Base-by-base conservation (phyloP, 306 rosid species). In the Purshia tridentata region DNA sequence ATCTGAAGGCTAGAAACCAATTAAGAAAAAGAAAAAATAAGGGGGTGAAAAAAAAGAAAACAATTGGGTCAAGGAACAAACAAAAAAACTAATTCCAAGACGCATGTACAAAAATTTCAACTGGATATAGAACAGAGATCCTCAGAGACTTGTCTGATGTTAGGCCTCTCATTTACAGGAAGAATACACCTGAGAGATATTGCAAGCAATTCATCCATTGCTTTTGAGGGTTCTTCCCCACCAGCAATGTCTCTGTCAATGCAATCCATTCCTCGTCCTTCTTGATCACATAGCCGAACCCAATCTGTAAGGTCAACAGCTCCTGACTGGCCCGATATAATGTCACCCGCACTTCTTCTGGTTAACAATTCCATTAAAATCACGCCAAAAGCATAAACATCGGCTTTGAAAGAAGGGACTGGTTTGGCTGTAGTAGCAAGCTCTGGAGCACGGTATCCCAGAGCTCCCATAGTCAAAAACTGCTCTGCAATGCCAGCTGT, bases 151-250 rank as follows among this genome's bases (percentile, higher is more conserved):
- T 88, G 98, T 89, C 98, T 91, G 92, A 94, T 88, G 92, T 91
- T 89, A 84, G 98, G 98, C 94, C 98, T 94, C 83, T 94, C 98
- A 89, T 91, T 82, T 89, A 91, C 98, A 77, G 97, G 92, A 77
- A 84, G 97, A 84, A 94, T 94, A 87, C 98, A 94, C 91, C 87
- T 80, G 70, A 91, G 90, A 45, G 98, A 86, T 72, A 88, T 78
- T 40, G 86, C 92, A 75, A 94, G 92, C 85, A 91, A 76, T 65
- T 85, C 90, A 20, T 89, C 97, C 97, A 94, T 91, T 68, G 87
- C 92, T 76, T 83, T 81, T 11, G 87, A 76, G 72, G 92, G 91
- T 72, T 91, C 98, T 78, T 88, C 94, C 56, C 92, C 96, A 41
- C 96, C 88, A 12, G 90, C 88, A 60, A 94, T 91, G 82, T 94